Conservation (phyloP, 257 asterid genomes). For the Coffea eugenioides region DNA sequence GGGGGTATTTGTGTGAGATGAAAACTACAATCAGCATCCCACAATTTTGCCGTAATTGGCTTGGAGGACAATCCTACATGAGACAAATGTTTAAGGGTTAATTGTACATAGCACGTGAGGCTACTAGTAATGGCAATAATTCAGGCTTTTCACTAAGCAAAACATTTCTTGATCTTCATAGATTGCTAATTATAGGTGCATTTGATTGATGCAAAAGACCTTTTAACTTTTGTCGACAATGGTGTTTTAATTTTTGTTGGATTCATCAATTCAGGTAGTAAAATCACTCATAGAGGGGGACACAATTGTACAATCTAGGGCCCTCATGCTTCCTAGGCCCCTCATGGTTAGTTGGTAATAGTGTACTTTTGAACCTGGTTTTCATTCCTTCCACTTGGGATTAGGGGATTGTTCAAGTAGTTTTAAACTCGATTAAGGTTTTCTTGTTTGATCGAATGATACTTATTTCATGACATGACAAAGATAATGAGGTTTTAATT, state of each 20-base stretch:
- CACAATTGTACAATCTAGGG: conserved; percentile 20
- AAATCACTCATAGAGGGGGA: conserved; percentile 25
- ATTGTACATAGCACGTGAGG: conserved; percentile 53
- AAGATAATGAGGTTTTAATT: too few relatives aligned
- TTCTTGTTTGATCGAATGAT: not conserved
- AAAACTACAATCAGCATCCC: not conserved
- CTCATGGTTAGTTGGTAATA: conserved; percentile 18
- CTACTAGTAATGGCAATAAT: conserved; percentile 26
- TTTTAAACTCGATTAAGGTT: not conserved
- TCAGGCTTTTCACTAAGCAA: conserved; percentile 18
- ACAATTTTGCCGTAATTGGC: conserved; percentile 34
- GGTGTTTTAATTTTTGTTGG: conserved; percentile 23
- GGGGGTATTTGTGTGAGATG: not conserved
- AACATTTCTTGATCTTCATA: conserved; percentile 7
- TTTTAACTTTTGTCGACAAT: conserved; percentile 39
- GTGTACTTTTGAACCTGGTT: conserved; percentile 6
- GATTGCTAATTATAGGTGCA: conserved; percentile 35
- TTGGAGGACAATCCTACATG: not conserved
- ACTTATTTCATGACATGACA: not conserved
- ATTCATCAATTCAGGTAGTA: conserved; percentile 60
- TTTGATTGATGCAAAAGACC: conserved; percentile 32
- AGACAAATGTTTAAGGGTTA: conserved; percentile 29
- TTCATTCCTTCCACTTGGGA: not conserved
- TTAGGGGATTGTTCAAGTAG: not conserved
- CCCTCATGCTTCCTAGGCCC: conserved; percentile 22